phyloP scores from a whole-genome alignment of 1,139 yeast species.

The Kurtzmaniella quercitrusa region DNA sequence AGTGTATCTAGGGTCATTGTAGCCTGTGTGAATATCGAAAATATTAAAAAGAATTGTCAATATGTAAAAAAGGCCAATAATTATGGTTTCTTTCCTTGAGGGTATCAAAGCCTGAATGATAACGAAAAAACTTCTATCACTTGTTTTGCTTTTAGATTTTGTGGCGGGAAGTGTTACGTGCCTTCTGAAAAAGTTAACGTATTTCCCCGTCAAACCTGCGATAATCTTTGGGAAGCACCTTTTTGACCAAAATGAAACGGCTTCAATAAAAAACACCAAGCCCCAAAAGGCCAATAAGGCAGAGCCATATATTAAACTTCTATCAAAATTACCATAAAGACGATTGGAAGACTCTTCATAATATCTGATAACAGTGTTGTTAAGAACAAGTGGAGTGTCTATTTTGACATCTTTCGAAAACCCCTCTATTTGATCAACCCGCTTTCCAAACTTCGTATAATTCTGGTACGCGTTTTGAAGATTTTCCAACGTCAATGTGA shows the following conservation, averaged over 20 bases:
- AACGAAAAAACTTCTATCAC: slow-evolving; percentile 16
- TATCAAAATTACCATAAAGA: slow-evolving; percentile 21
- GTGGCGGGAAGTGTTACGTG: slow-evolving; percentile 31
- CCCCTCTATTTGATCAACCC: slow-evolving; percentile 16
- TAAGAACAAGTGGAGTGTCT: slow-evolving; percentile 21
- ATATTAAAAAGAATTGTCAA: slow-evolving; percentile 11
- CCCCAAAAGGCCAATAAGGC: slow-evolving; percentile 50
- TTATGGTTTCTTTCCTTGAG: slow-evolving; percentile 23
- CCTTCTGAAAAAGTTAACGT: slow-evolving; percentile 24
- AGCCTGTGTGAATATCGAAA: slow-evolving; percentile 11
- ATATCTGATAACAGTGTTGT: slow-evolving; percentile 11
- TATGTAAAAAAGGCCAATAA: slow-evolving; percentile 14
- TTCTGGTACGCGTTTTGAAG: slow-evolving; percentile 15
- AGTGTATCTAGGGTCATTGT: slow-evolving; percentile 15
- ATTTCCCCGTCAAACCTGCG: slow-evolving; percentile 19
- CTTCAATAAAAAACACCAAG: slow-evolving; percentile 36
- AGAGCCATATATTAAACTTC: slow-evolving; percentile 45
- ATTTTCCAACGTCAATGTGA: slow-evolving; percentile 7
- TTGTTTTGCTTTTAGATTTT: slow-evolving; percentile 19
- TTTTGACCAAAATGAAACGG: slow-evolving; percentile 39
- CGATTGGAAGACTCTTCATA: slow-evolving; percentile 15
- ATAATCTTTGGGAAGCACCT: slow-evolving; percentile 23
- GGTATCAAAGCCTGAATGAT: slow-evolving; percentile 26
- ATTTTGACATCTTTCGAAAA: slow-evolving; percentile 19
- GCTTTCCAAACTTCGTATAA: slow-evolving; percentile 17